Base-by-base conservation (phyloP, 164 flowering plant species). In the Aristolochia contorta region DNA sequence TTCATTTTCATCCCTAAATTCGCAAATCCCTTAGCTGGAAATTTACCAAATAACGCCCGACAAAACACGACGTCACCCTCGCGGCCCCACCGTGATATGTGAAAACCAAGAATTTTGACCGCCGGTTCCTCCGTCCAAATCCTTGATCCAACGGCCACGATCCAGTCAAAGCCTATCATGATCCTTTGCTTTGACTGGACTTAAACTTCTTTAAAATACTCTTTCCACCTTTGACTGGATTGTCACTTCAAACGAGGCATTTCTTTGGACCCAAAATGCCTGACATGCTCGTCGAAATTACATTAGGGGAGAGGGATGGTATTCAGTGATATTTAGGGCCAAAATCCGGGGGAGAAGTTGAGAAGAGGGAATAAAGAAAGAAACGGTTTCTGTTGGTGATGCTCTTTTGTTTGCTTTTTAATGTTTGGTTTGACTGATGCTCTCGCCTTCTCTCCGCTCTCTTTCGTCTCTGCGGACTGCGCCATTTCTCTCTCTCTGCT, bases 161-260 rank as follows among this genome's bases (percentile, higher is more conserved):
- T 51, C 61, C 30, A 23, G 61, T 74, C 77, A 76, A 67, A 76
- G 20, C 53, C 57, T 19, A 59, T 70, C 68, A 56, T 55, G 68
- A 66, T 47, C 70, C 59, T 70, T 68, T 69, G 67, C 75, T 80
- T 62, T 80, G 80, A 81, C 82, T 71, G 51, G 58, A 53, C 62
- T 58, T 58, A 45, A 16, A 30, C 37, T 30, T n/a, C 62, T 54
- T 64, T 54, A 30, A 30, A 64, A 52, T 30, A 25, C 57, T 55
- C 69, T 76, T 77, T 54, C 67, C 67, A 37, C 63, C 60, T 80
- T 82, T 83, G 84, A 83, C 85, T 69, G 76, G 58, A 54, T 27
- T 70, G 86, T 77, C 88, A 80, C 85, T 65, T 79, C 80, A 73
- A 60, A 73, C 82, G 74, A 79, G 77, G 84, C 74, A 61, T 74